Percentiles rank a stretch among this genome's conserved stretches.
These are phyloP conservation scores for Spinacia oleracea DNA, from an alignment of 179 eudicot genomes.

Conservation along the genomic window DNA sequence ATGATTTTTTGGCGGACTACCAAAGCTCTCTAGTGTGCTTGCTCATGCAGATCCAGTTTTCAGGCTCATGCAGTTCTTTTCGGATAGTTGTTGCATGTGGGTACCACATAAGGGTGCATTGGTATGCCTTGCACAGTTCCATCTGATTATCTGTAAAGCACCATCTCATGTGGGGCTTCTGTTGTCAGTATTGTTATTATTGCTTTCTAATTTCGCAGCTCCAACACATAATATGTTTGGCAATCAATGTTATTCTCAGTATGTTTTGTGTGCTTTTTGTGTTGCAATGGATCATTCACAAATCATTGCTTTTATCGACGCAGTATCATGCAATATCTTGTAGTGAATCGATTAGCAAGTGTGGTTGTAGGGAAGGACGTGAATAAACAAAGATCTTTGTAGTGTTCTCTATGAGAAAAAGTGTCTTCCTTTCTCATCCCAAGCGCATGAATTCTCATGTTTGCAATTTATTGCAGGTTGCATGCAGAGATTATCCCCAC, in stretches of 20 bases:
- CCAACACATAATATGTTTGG: neutral
- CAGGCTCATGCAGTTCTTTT: conserved; percentile 36
- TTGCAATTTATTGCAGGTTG: conserved; percentile 54
- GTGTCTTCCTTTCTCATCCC: neutral
- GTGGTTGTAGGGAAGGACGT: neutral
- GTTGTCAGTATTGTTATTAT: neutral
- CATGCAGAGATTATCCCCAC: conserved; percentile 97
- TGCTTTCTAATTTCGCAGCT: neutral
- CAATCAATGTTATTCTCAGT: neutral
- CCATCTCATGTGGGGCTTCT: conserved; percentile 20
- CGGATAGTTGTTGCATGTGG: conserved; percentile 29
- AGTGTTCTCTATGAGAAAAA: neutral
- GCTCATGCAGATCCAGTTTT: conserved; percentile 35
- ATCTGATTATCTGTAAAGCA: conserved; percentile 25
- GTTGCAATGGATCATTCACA: neutral
- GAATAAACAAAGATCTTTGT: neutral
- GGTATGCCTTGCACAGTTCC: conserved; percentile 39
- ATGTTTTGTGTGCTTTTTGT: neutral
- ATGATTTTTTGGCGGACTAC: conserved; percentile 27
- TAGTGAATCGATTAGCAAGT: neutral
- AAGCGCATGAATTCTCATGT: neutral
- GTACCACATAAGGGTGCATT: conserved; percentile 36
- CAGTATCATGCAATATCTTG: neutral
- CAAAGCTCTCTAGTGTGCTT: conserved; percentile 40
- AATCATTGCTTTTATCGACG: neutral